Evolutionary conservation across 2,329 filamentous ascomycete genomes (phyloP).

Genomic region (Pseudogymnoascus sp.): DNA sequence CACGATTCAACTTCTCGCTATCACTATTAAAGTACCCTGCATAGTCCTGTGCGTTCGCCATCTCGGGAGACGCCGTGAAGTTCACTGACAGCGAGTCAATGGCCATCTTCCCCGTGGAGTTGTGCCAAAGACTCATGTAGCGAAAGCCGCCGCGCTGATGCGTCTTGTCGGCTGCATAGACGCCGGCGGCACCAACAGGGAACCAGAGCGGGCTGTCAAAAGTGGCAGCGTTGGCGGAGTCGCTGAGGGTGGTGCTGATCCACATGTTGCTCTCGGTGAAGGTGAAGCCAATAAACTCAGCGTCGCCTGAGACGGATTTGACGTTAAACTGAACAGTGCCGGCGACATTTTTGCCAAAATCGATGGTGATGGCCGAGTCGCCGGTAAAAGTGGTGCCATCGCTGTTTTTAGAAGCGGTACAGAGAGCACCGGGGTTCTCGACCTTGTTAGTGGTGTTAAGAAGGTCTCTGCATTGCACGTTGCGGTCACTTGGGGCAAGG

Average conservation of each 20-base stretch:
- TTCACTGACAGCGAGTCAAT: slow-evolving; percentile 33
- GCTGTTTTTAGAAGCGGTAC: not conserved
- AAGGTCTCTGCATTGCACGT: slow-evolving; percentile 13
- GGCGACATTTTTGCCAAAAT: slow-evolving; percentile 34
- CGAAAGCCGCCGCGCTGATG: slow-evolving; percentile 39
- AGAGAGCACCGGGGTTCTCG: slow-evolving; percentile 16
- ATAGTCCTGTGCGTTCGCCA: slow-evolving; percentile 12
- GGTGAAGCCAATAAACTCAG: slow-evolving; percentile 32
- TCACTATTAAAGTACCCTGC: slow-evolving; percentile 25
- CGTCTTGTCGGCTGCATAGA: slow-evolving; percentile 35
- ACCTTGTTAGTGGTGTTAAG: slow-evolving; percentile 15
- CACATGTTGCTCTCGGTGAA: slow-evolving; percentile 38
- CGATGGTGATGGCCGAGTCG: slow-evolving; percentile 32
- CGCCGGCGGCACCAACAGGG: slow-evolving; percentile 30
- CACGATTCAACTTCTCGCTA: slow-evolving; percentile 30
- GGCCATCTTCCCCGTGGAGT: slow-evolving; percentile 35
- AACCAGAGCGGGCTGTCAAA: slow-evolving; percentile 45
- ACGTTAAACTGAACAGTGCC: slow-evolving; percentile 33
- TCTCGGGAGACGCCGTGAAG: slow-evolving; percentile 32
- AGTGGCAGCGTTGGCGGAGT: slow-evolving; percentile 39
- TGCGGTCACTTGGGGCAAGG: slow-evolving; percentile 17
- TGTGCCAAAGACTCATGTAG: slow-evolving; percentile 39
- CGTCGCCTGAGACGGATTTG: slow-evolving; percentile 17
- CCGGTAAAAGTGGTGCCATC: slow-evolving; percentile 18
- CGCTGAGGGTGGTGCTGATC: slow-evolving; percentile 39